Evolutionary conservation across 2,329 filamentous ascomycete species (phyloP).

Genomic region (Cladophialophora psammophila): DNA sequence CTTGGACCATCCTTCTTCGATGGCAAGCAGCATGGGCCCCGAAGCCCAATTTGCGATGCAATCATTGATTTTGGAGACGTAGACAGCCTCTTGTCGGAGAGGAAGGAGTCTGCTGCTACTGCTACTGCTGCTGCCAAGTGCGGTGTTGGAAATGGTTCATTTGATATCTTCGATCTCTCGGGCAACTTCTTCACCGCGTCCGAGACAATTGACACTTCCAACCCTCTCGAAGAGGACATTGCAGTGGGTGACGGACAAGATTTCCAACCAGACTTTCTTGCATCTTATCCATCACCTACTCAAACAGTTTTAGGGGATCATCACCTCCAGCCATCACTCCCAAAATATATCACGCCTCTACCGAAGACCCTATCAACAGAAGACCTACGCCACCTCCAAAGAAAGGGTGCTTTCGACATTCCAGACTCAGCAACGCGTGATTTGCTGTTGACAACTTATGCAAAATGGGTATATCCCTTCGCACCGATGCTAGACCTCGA

Average conservation of each 20-base stretch:
- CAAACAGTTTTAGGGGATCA: constrained; percentile 55
- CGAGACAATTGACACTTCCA: background rate
- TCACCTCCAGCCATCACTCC: constrained; percentile 60
- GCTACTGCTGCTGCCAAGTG: too few species aligned
- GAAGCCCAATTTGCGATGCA: constrained; percentile 33
- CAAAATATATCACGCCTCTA: constrained; percentile 78
- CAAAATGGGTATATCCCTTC: constrained; percentile 90
- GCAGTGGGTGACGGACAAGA: too few species aligned
- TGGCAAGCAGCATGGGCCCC: constrained; percentile 13
- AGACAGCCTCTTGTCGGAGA: background rate
- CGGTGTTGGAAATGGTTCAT: background rate
- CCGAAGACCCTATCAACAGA: constrained; percentile 78
- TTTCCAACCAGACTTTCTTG: constrained; percentile 49
- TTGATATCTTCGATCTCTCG: constrained; percentile 21
- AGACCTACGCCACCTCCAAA: constrained; percentile 80
- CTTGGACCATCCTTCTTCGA: constrained; percentile 27
- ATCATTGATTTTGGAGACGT: constrained; percentile 34
- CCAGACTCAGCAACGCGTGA: constrained; percentile 75
- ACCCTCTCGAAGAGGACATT: constrained; percentile 48
- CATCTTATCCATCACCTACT: constrained; percentile 52
- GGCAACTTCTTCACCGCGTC: background rate
- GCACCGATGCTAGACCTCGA: constrained; percentile 83
- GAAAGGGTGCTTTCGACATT: constrained; percentile 83
- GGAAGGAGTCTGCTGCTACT: background rate
- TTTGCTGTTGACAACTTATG: constrained; percentile 79